Percentiles rank a stretch among this genome's conserved stretches.
phyloP scores from a whole-genome alignment of 768 basidiomycete genomes.

The Phylloporus scabripes region DNA sequence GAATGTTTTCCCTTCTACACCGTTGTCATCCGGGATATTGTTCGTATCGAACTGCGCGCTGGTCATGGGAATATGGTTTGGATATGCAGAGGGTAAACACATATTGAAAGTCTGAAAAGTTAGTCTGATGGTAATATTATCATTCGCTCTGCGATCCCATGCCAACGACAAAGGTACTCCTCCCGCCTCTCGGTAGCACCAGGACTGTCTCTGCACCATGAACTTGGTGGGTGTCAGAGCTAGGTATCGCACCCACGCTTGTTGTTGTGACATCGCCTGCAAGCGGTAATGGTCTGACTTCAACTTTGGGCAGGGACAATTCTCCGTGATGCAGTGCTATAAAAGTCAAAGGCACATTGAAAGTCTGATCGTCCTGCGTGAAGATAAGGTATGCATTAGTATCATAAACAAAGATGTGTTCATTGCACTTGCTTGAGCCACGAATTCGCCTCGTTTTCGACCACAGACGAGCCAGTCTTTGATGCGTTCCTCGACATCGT shows the following conservation, averaged over 20 bases:
- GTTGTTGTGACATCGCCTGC: conserved; percentile 50
- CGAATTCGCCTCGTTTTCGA: conserved; percentile 77
- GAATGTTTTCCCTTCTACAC: conserved; percentile 83
- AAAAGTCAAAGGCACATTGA: conserved; percentile 64
- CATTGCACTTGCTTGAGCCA: conserved; percentile 51
- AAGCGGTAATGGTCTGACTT: conserved; percentile 55
- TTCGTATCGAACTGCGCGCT: conserved; percentile 47
- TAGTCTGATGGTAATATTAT: conserved; percentile 1
- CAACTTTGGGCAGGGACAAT: conserved; percentile 68
- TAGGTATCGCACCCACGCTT: conserved; percentile 44
- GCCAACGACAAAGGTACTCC: conserved; percentile 73
- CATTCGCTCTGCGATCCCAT: conserved; percentile 46
- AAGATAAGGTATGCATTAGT: background rate
- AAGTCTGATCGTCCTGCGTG: conserved; percentile 54
- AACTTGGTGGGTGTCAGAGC: conserved; percentile 73
- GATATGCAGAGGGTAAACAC: conserved; percentile 37
- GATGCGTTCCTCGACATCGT: conserved; percentile 75
- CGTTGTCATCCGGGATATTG: conserved; percentile 54
- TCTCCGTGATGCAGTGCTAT: conserved; percentile 84
- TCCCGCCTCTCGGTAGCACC: conserved; percentile 76
- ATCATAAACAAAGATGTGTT: background rate
- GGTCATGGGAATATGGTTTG: conserved; percentile 51
- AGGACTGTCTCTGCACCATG: conserved; percentile 80
- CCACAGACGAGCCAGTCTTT: conserved; percentile 91
- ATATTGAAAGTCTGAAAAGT: background rate